Percentiles rank a stretch among this genome's conserved stretches.
These are phyloP conservation scores for Erysimum cheiranthoides DNA, from an alignment of 345 rosid genomes.

Conservation along the genomic window DNA sequence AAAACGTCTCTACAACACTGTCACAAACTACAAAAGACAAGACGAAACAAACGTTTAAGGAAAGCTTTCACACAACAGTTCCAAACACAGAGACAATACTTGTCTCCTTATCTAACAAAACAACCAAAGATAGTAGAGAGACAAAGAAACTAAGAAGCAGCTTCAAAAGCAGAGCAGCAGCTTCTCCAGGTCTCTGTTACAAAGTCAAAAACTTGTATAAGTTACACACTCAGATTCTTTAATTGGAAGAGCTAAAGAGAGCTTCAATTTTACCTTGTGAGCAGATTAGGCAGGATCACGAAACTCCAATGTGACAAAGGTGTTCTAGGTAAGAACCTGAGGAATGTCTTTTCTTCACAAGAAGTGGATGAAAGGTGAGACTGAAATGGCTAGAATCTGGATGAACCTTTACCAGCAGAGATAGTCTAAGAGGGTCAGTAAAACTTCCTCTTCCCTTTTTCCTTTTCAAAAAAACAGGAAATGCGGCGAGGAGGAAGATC, in stretches of 20 bases:
- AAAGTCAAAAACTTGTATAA: conserved; percentile 23
- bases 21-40: conserved; percentile 33
- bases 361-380: background rate
- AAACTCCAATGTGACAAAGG: conserved; percentile 23
- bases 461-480: conserved; percentile 69
- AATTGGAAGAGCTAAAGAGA: conserved; percentile 5
- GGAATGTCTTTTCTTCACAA: conserved; percentile 32
- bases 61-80: conserved; percentile 26
- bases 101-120: conserved; percentile 13
- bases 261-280: conserved; percentile 36
- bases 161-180: conserved; percentile 33
- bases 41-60: conserved; percentile 7
- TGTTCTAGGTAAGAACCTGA: conserved; percentile 26
- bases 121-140: conserved; percentile 27
- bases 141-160: conserved; percentile 36
- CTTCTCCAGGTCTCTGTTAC: conserved; percentile 39
- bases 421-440: conserved; percentile 36
- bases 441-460: conserved; percentile 59
- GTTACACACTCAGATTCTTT: conserved; percentile 7
- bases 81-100: conserved; percentile 21
- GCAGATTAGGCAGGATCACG: conserved; percentile 36
- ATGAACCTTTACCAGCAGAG: conserved; percentile 29
- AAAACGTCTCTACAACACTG: conserved; percentile 31
- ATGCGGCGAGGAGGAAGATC: conserved; percentile 54
- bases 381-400: conserved; percentile 23